These are phyloP conservation scores for Boletus rubropictus DNA, from an alignment of 768 basidiomycete species.

Conservation along the genomic window DNA sequence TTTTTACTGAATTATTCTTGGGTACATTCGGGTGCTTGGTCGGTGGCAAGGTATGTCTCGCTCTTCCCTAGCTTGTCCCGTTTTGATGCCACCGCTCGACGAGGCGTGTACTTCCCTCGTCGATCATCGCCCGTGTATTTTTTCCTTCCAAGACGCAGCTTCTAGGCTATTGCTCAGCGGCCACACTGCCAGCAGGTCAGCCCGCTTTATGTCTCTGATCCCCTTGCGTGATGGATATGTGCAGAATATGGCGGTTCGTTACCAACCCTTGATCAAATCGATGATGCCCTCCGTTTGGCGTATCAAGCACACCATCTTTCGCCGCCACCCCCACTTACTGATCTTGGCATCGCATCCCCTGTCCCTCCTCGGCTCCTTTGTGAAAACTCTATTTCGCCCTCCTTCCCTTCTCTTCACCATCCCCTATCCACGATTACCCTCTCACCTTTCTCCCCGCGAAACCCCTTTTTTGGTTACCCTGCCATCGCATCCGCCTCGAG, in stretches of 20 bases:
- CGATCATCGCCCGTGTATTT: slow-evolving; percentile 56
- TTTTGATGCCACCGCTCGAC: slow-evolving; percentile 5
- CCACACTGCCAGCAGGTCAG: slow-evolving; percentile 47
- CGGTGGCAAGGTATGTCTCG: slow-evolving; percentile 50
- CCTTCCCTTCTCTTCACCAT: neutral
- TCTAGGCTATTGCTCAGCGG: slow-evolving; percentile 46
- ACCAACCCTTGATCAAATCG: slow-evolving; percentile 44
- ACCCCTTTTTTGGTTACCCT: slow-evolving; percentile 77
- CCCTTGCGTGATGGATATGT: slow-evolving; percentile 17
- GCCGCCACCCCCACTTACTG: neutral
- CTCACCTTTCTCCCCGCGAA: slow-evolving; percentile 54
- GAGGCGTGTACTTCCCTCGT: slow-evolving; percentile 58
- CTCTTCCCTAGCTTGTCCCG: slow-evolving; percentile 1
- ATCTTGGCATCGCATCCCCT: neutral
- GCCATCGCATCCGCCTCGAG: slow-evolving; percentile 28
- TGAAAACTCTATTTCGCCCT: neutral
- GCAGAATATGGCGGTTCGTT: slow-evolving; percentile 67
- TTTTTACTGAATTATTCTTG: slow-evolving; percentile 73
- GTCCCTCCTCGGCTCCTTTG: neutral
- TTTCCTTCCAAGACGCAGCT: slow-evolving; percentile 57
- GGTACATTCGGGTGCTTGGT: slow-evolving; percentile 67
- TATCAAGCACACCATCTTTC: slow-evolving; percentile 6
- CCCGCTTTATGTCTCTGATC: slow-evolving; percentile 6
- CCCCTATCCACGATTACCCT: slow-evolving; percentile 20
- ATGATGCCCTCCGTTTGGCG: slow-evolving; percentile 39